Percentiles rank a stretch among this genome's conserved stretches.
Conservation (phyloP, 2,329 filamentous ascomycete genomes). For the Juglanconis juglandina region DNA sequence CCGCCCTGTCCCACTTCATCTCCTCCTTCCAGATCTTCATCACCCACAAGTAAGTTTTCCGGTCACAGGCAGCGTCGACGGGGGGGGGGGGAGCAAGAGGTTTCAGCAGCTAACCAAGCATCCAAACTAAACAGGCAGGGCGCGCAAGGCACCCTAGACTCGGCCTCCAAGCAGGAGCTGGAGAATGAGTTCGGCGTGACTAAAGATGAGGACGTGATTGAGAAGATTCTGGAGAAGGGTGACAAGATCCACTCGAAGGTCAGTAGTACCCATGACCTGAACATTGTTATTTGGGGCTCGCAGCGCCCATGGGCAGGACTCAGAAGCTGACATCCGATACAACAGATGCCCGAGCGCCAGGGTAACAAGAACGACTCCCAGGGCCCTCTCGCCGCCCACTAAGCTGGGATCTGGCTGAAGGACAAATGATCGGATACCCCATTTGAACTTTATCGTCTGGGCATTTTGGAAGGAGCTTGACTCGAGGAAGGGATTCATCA, state of each 20-base stretch:
- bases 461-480: neutral
- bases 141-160: constrained; percentile 73
- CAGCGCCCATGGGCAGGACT: neutral
- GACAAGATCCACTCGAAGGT: constrained; percentile 60
- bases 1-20: constrained; percentile 70
- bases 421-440: constrained; percentile 14
- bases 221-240: constrained; percentile 76
- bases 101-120: constrained; percentile 2
- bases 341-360: constrained; percentile 50
- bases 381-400: constrained; percentile 40
- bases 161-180: constrained; percentile 69
- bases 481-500: neutral
- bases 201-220: constrained; percentile 76
- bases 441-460: constrained; percentile 8
- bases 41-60: constrained; percentile 73
- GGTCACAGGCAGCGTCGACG: neutral
- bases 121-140: constrained; percentile 64
- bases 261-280: constrained; percentile 21
- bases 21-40: constrained; percentile 85
- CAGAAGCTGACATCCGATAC: constrained; percentile 11
- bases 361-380: constrained; percentile 52
- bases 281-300: neutral
- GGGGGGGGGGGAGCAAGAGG: too few relatives aligned
- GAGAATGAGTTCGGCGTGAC: constrained; percentile 84
- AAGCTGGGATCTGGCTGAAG: constrained; percentile 20